Base-by-base conservation (phyloP, 805 yeast species). In the Candida broadrunensis region DNA sequence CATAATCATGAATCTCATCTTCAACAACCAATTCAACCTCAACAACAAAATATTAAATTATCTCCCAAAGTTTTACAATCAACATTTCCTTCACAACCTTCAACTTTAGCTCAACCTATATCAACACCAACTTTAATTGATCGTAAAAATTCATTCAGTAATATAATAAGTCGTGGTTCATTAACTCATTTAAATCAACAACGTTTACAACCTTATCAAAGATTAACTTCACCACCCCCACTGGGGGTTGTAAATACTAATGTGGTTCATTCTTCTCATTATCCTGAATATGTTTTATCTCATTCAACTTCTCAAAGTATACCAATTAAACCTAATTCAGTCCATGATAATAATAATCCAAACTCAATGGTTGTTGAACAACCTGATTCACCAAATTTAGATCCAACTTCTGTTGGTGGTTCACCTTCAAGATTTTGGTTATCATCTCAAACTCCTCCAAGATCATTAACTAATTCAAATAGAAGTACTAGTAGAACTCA, bases 351-450 rank as follows among this genome's bases (percentile, higher is more conserved):
- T 7, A 14, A 3, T 5, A 15, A 15, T 29, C 32, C 32, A 14
- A 15, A 29, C 5, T 17, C 5, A 14, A 29, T 15, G 18, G 18
- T 29, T 4, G 14, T 25, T 5, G 29, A 39, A 32, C 19, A 30
- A 36, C 81, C 83, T 0, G 80, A 73, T 38, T 75, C 81, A 1
- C 83, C 83, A 0, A 64, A 65, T 39, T 58, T 78, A 38, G 72
- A 63, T 33, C 81, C 83, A 2, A 67, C 73, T 0, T 75, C 80
- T 4, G 36, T 77, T 13, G 73, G 75, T 2, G 80, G 78, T 5
- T 75, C 81, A 0, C 83, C 83, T 1, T 75, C 81, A 4, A 56
- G 76, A 36, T 76, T 78, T 45, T 72, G 77, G 70, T 57, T 78
- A 34, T 64, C 71, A n/a, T 67, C 75, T 16, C 73, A 72, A 38